Conservation (phyloP, 352 stramenopile species). For the Pelagophyceae sp. region DNA sequence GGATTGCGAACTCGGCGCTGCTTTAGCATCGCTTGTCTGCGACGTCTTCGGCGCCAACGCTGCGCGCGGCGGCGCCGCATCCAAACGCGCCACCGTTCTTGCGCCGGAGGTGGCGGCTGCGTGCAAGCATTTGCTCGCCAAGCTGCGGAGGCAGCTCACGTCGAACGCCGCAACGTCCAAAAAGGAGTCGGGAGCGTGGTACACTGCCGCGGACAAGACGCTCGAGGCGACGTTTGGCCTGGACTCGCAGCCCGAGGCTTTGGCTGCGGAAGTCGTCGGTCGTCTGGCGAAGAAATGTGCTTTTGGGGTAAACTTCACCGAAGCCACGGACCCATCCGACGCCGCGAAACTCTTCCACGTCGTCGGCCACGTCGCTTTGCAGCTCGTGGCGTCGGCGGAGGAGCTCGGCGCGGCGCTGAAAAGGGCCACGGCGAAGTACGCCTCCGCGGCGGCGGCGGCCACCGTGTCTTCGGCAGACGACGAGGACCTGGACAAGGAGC, state of each 20-base stretch:
- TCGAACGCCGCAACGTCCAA: too few species aligned
- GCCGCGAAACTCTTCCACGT: constrained; percentile 89
- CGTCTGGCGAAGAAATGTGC: background rate
- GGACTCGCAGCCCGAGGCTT: background rate
- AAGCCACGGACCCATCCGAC: constrained; percentile 33
- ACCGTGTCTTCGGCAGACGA: constrained; percentile 26
- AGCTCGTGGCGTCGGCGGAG: constrained; percentile 85
- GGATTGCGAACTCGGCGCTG: background rate
- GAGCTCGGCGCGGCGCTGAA: constrained; percentile 67
- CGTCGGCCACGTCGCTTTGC: constrained; percentile 83
- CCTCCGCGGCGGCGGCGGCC: constrained; percentile 47
- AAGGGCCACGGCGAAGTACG: constrained; percentile 52
- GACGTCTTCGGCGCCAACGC: background rate
- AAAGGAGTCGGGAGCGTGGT: background rate
- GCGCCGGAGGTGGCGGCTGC: too few species aligned
- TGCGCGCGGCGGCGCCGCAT: background rate
- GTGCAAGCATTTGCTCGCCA: too few species aligned
- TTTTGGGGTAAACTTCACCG: constrained; percentile 71
- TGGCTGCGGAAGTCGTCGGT: background rate
- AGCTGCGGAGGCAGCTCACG: too few species aligned
- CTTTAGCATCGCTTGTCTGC: background rate
- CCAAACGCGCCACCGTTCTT: background rate
- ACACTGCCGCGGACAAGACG: background rate
- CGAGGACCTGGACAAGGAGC: constrained; percentile 72
- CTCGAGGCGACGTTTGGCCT: background rate